These are phyloP conservation scores for Chaetomium sp. DNA, from an alignment of 2,329 filamentous ascomycete genomes.

Conservation along the genomic window DNA sequence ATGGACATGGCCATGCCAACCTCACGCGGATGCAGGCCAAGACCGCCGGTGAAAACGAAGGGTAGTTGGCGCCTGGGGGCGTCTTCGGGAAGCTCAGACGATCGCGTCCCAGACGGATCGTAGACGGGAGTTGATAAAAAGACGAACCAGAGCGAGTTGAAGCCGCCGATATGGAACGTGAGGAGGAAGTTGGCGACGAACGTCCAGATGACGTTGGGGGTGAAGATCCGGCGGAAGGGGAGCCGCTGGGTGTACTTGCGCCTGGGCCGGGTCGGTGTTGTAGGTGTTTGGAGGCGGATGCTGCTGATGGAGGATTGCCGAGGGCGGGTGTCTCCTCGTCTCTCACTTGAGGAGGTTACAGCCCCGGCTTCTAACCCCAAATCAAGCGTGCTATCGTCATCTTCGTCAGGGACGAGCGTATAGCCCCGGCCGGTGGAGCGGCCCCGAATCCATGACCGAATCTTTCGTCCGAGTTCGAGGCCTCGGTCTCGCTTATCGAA, in stretches of 20 bases:
- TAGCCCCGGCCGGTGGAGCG: slow-evolving; percentile 26
- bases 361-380: slow-evolving; percentile 23
- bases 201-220: slow-evolving; percentile 46
- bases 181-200: slow-evolving; percentile 63
- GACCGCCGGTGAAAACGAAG: slow-evolving; percentile 64
- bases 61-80: slow-evolving; percentile 37
- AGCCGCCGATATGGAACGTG: slow-evolving; percentile 66
- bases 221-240: slow-evolving; percentile 50
- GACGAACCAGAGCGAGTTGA: slow-evolving; percentile 69
- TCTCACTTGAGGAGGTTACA: not conserved
- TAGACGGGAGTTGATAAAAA: slow-evolving; percentile 68
- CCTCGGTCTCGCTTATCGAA: slow-evolving; percentile 38
- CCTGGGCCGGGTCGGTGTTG: slow-evolving; percentile 19
- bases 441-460: slow-evolving; percentile 26
- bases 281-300: not conserved
- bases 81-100: slow-evolving; percentile 20
- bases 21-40: slow-evolving; percentile 63
- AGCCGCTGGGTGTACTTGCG: slow-evolving; percentile 39
- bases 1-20: slow-evolving; percentile 75
- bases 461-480: slow-evolving; percentile 33
- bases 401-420: slow-evolving; percentile 29
- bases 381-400: slow-evolving; percentile 26
- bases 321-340: not conserved
- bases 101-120: slow-evolving; percentile 31
- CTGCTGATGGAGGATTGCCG: not conserved